phyloP scores from a whole-genome alignment of 2,329 filamentous ascomycete species.

The Pochonia chlamydosporia region DNA sequence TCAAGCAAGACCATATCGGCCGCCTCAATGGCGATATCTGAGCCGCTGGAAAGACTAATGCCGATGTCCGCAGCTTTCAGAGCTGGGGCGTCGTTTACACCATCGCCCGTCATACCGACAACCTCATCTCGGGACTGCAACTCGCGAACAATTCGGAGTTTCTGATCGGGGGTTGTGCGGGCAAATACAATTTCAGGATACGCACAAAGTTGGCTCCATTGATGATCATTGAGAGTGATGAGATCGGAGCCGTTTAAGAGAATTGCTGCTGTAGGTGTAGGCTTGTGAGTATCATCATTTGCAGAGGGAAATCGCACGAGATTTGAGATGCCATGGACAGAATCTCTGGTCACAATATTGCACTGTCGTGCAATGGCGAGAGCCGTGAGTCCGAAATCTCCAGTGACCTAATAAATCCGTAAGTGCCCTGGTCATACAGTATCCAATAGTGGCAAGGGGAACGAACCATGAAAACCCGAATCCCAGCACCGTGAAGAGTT shows the following conservation, averaged over 20 bases:
- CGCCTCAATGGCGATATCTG: constrained; percentile 76
- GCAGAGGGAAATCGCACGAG: no score
- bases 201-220: constrained; percentile 60
- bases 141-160: constrained; percentile 70
- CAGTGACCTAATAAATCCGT: constrained; percentile 50
- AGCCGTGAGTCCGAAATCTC: constrained; percentile 71
- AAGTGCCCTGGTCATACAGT: constrained; percentile 3
- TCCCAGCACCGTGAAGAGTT: constrained; percentile 63
- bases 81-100: constrained; percentile 80
- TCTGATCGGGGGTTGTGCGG: constrained; percentile 71
- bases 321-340: constrained; percentile 48
- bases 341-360: constrained; percentile 57
- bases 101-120: constrained; percentile 81
- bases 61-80: constrained; percentile 75
- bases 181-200: constrained; percentile 72
- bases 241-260: constrained; percentile 63
- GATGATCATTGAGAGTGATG: constrained; percentile 55
- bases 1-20: constrained; percentile 79
- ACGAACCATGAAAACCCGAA: constrained; percentile 67
- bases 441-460: background rate
- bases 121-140: constrained; percentile 62
- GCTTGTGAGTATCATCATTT: no score
- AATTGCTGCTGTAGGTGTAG: constrained; percentile 27
- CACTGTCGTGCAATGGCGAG: constrained; percentile 67
- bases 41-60: constrained; percentile 75